A percentile compares a stretch with the other conserved stretches of the same genome.
Conservation (phyloP, 2,329 filamentous ascomycete genomes). For the Stenocarpella maydis region DNA sequence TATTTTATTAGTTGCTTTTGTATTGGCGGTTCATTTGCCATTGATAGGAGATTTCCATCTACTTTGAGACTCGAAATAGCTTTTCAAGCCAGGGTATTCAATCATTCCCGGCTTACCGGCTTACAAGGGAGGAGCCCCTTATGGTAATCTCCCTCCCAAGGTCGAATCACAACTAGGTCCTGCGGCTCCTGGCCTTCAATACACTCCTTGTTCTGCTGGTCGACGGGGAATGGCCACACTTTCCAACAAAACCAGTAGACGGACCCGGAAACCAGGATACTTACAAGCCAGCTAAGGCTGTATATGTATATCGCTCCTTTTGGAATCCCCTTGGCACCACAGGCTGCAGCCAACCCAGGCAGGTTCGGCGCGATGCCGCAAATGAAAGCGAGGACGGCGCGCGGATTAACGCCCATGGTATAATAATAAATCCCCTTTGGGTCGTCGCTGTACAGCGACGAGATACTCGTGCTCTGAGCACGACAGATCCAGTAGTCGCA, state of each 20-base stretch:
- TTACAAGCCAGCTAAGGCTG: constrained; percentile 44
- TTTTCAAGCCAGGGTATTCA: not conserved
- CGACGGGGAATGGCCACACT: constrained; percentile 7
- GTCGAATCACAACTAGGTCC: not conserved
- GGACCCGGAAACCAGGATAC: constrained; percentile 38
- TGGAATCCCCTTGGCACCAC: constrained; percentile 39
- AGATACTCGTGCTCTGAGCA: constrained; percentile 47
- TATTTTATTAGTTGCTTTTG: too few relatives aligned
- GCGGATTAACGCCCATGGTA: constrained; percentile 41
- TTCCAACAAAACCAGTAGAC: constrained; percentile 25
- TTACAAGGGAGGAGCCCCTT: not conserved
- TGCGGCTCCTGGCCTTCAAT: not conserved
- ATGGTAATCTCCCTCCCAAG: not conserved
- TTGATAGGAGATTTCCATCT: too few relatives aligned
- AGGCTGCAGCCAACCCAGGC: constrained; percentile 42
- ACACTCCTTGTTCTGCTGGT: not conserved
- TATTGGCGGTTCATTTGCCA: too few relatives aligned
- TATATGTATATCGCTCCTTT: constrained; percentile 42
- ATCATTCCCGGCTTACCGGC: not conserved
- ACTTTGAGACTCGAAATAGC: too few relatives aligned
- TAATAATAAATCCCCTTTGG: constrained; percentile 50
- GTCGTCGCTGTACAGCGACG: constrained; percentile 52
- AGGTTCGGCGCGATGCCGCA: constrained; percentile 43
- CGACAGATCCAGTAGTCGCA: constrained; percentile 51
- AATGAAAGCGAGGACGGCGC: constrained; percentile 39